Conservation (phyloP, 495 filamentous ascomycete genomes). For the Talaromyces wortmannii region DNA sequence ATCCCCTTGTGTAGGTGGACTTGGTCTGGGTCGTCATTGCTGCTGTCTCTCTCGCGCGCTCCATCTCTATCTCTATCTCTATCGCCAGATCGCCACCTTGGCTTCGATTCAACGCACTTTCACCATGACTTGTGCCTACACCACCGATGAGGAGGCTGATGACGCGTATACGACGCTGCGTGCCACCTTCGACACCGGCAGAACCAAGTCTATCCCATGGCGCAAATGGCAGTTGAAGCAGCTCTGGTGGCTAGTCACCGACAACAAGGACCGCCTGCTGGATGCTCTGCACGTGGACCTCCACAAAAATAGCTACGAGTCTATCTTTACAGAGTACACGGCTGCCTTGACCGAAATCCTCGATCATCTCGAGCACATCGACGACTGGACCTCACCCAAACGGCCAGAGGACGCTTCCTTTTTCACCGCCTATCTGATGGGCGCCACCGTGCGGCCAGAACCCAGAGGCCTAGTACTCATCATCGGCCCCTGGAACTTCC, state of each 20-base stretch:
- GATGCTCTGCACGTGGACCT: slow-evolving; percentile 67
- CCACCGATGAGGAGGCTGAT: slow-evolving; percentile 5
- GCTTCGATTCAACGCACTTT: background rate
- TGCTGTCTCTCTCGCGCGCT: no score
- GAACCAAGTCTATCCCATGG: slow-evolving; percentile 31
- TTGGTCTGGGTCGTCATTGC: no score
- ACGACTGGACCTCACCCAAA: slow-evolving; percentile 70
- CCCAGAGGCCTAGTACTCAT: slow-evolving; percentile 74
- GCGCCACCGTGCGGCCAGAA: slow-evolving; percentile 71
- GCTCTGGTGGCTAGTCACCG: slow-evolving; percentile 49
- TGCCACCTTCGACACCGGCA: slow-evolving; percentile 21
- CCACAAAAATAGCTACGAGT: slow-evolving; percentile 60
- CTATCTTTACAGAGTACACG: slow-evolving; percentile 54
- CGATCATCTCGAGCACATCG: slow-evolving; percentile 61
- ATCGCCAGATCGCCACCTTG: background rate
- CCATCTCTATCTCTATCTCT: no score
- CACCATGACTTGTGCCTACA: slow-evolving; percentile 1
- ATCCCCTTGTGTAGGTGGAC: no score
- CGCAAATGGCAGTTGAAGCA: slow-evolving; percentile 43
- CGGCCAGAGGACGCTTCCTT: slow-evolving; percentile 47
- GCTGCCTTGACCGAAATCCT: slow-evolving; percentile 66
- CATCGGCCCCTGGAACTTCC: slow-evolving; percentile 89
- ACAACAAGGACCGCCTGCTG: slow-evolving; percentile 57
- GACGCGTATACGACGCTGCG: slow-evolving; percentile 16
- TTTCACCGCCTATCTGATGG: slow-evolving; percentile 48